phyloP scores from a whole-genome alignment of 148 eudicot genomes.

The Spergularia bocconei region DNA sequence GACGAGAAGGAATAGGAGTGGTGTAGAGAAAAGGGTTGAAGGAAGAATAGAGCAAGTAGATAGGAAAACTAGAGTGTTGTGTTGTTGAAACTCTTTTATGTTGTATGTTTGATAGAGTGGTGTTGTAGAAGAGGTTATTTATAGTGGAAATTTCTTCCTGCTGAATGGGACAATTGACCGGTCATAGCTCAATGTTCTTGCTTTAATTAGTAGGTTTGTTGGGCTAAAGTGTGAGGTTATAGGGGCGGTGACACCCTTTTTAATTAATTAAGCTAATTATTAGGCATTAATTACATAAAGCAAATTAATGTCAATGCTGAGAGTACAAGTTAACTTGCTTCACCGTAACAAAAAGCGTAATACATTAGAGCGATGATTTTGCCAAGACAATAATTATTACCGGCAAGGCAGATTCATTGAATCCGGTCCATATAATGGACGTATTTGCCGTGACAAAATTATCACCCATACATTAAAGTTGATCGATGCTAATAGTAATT shows the following conservation, averaged over 20 bases:
- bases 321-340: constrained; percentile 21
- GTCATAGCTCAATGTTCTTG: constrained; percentile 7
- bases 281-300: constrained; percentile 31
- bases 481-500: too few relatives aligned
- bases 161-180: constrained; percentile 20
- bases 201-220: not conserved
- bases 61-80: constrained; percentile 6
- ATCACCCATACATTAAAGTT: too few relatives aligned
- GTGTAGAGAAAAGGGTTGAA: not conserved
- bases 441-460: too few relatives aligned
- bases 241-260: constrained; percentile 21
- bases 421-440: too few relatives aligned
- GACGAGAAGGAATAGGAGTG: not conserved
- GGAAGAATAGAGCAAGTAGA: not conserved
- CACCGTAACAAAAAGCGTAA: constrained; percentile 2
- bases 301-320: constrained; percentile 22
- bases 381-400: too few relatives aligned
- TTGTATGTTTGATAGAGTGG: not conserved
- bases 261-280: constrained; percentile 7
- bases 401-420: too few relatives aligned
- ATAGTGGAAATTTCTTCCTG: constrained; percentile 31
- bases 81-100: not conserved
- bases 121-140: constrained; percentile 24
- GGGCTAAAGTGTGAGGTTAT: constrained; percentile 17
- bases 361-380: too few relatives aligned